Base-by-base conservation (phyloP, 352 stramenopile species). In the Pythium vanterpoolii region DNA sequence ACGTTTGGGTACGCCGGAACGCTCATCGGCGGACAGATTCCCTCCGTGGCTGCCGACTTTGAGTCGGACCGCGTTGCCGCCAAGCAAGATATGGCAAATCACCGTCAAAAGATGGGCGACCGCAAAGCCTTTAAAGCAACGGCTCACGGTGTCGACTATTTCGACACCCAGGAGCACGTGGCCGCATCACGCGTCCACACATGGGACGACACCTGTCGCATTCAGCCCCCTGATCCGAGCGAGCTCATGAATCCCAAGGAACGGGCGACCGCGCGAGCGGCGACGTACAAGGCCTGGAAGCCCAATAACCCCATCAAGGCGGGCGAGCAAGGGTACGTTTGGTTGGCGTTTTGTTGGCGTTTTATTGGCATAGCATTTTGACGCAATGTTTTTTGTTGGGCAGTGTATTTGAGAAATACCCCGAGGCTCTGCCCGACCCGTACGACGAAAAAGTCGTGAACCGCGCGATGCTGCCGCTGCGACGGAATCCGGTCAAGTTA, bases 191-290 rank as follows among this genome's bases (percentile, higher is more conserved):
- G 66, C 1, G 60, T 89, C 9, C 71, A 84, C 54, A 77, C 78
- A 33, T 92, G 82, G 79, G 82, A 90, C 60, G 82, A 88, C 26
- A 66, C 81, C 28, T 92, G 82, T 59, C 60, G 79, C 28, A 74
- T 77, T 31, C 85, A 84, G 42, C 72, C 72, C 0, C 76, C 72
- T 16, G 79, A 76, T 5, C 65, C 69, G 33, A 62, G 76, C n/a
- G 82, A 88, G 34, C 64, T 84, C 18, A 86, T 92, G 74, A 90
- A 87, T 56, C 82, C 79, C 1, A 89, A 89, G 48, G 82, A 90
- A 57, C 76, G 82, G 16, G 82, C 79, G 26, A 62, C 64, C 16
- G 76, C 79, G 11, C 61, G 65, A 4, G 78, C 82, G 9, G 47
- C 73, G 24, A 85, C 73, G 13, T 88, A 72, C 69, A 88, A 87